Conservation (phyloP, 192 early-diverging fungal species). For the Mortierella claussenii region DNA sequence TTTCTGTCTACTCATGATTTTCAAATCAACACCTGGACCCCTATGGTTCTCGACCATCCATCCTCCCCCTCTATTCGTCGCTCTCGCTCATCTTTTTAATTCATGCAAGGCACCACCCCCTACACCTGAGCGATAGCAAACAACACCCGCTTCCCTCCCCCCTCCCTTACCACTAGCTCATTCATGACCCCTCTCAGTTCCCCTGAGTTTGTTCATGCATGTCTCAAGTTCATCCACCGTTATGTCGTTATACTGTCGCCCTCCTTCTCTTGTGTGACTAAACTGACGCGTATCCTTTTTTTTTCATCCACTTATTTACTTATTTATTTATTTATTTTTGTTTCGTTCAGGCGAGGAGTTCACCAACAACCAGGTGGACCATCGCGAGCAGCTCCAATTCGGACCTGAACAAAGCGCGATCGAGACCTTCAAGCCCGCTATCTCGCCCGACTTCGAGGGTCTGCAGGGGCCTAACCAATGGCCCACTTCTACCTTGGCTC, state of each 20-base stretch:
- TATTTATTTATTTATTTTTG: neutral
- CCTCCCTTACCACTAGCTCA: neutral
- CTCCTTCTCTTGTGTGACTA: no score
- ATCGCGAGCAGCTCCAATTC: conserved; percentile 69
- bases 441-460: conserved; percentile 56
- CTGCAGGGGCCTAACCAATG: conserved; percentile 71
- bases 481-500: conserved; percentile 49
- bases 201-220: neutral
- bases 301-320: neutral
- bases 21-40: neutral
- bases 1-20: neutral
- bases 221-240: neutral
- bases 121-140: no score
- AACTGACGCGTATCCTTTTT: neutral
- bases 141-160: neutral
- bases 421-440: conserved; percentile 12
- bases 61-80: neutral
- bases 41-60: neutral
- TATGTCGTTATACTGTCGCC: no score
- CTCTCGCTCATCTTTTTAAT: neutral
- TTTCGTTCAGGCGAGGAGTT: conserved; percentile 57
- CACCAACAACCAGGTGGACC: conserved; percentile 58
- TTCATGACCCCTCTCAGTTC: neutral
- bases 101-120: conserved; percentile 1
- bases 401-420: conserved; percentile 55